Evolutionary conservation across 164 flowering plant genomes (phyloP).

Genomic region (Umbilicus rupestris): DNA sequence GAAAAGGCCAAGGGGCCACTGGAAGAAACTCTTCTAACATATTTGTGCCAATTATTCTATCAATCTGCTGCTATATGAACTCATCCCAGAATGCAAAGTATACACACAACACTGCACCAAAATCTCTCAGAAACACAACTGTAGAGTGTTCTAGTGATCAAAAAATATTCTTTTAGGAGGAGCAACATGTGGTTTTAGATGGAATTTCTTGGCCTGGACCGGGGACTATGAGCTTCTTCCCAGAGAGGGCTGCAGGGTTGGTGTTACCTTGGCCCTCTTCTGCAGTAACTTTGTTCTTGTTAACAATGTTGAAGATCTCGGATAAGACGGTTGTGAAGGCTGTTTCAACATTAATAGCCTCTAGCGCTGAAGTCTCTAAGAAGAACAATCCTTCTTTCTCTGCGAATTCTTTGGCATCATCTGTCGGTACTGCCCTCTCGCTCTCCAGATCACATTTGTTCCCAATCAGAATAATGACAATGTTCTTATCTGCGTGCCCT

Average conservation of each 20-base stretch:
- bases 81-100: neutral
- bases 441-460: conserved; percentile 66
- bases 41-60: neutral
- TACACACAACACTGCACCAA: neutral
- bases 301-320: conserved; percentile 69
- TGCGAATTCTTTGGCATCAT: conserved; percentile 80
- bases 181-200: conserved; percentile 24
- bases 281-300: conserved; percentile 61
- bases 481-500: conserved; percentile 80
- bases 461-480: conserved; percentile 69
- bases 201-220: conserved; percentile 73
- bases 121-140: neutral
- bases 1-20: too few relatives aligned
- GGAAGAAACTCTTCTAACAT: neutral
- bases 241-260: conserved; percentile 38
- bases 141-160: neutral
- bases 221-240: conserved; percentile 57
- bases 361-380: conserved; percentile 74
- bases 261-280: conserved; percentile 38
- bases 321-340: conserved; percentile 65
- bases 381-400: conserved; percentile 73
- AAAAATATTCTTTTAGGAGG: neutral
- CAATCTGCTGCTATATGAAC: neutral
- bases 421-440: conserved; percentile 62
- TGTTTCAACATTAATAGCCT: conserved; percentile 60